A percentile compares a stretch with the other conserved stretches of the same genome.
phyloP scores from a whole-genome alignment of 305 asterid genomes.

The Fraxinus albicans region DNA sequence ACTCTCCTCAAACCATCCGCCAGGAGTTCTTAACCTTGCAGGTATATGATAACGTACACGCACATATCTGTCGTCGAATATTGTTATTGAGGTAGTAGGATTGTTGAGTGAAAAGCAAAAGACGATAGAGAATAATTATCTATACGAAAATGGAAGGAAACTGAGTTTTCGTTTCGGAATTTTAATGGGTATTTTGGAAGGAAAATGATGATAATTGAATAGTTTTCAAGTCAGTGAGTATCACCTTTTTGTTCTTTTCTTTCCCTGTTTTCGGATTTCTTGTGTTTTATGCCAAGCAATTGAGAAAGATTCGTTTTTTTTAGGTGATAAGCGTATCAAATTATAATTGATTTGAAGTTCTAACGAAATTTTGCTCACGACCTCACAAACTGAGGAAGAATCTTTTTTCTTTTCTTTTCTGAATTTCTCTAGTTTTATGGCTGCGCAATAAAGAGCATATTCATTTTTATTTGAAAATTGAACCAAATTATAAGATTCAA shows the following conservation, averaged over 20 bases:
- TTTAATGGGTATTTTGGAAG: background rate
- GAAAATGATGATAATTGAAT: background rate
- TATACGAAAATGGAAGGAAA: background rate
- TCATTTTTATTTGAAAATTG: background rate
- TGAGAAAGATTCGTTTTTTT: background rate
- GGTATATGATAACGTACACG: constrained; percentile 2
- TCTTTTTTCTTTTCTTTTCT: background rate
- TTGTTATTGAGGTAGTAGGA: background rate
- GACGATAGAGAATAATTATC: background rate
- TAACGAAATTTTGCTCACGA: background rate
- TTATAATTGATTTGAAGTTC: background rate
- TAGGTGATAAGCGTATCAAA: background rate
- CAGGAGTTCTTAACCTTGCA: constrained; percentile 10
- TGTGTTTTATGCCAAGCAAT: background rate
- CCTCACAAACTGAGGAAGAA: background rate
- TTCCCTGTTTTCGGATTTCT: background rate
- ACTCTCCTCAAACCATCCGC: constrained; percentile 7
- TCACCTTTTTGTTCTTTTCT: background rate
- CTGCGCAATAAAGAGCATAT: background rate
- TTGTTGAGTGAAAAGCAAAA: background rate
- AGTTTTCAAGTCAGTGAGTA: background rate
- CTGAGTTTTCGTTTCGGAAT: background rate
- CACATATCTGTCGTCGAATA: background rate
- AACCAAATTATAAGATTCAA: background rate
- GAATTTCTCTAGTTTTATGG: background rate